These are phyloP conservation scores for Tricholoma sp. DNA, from an alignment of 768 basidiomycete genomes.

Conservation along the genomic window DNA sequence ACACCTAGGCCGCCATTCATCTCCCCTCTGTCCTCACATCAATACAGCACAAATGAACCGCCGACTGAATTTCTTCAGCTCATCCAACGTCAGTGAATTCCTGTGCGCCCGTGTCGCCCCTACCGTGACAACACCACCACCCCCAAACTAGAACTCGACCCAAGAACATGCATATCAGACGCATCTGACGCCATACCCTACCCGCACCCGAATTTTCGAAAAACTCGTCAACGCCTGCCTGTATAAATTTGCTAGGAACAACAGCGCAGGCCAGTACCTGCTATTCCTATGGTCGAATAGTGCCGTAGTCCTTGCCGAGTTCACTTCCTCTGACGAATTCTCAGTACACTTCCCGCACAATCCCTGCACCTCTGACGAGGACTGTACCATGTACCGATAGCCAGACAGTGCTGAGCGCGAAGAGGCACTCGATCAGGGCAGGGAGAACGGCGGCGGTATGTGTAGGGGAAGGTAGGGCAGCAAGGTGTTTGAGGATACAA, in stretches of 20 bases:
- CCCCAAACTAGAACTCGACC: background rate
- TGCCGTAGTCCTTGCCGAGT: slow-evolving; percentile 40
- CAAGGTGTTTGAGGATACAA: slow-evolving; percentile 59
- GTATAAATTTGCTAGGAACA: slow-evolving; percentile 80
- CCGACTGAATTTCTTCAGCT: slow-evolving; percentile 69
- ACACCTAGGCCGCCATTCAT: slow-evolving; percentile 1
- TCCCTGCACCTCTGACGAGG: slow-evolving; percentile 50
- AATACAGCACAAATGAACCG: slow-evolving; percentile 72
- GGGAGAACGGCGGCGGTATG: slow-evolving; percentile 42
- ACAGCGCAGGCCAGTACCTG: slow-evolving; percentile 57
- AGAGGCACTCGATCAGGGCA: slow-evolving; percentile 51
- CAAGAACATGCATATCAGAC: background rate
- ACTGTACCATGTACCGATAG: slow-evolving; percentile 52
- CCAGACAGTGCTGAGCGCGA: slow-evolving; percentile 57
- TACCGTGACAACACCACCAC: background rate
- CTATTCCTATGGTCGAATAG: background rate
- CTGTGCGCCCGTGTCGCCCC: slow-evolving; percentile 25
- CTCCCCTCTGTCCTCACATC: slow-evolving; percentile 33
- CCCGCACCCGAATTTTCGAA: slow-evolving; percentile 42
- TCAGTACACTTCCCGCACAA: slow-evolving; percentile 74
- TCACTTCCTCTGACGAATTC: slow-evolving; percentile 55
- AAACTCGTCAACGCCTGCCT: slow-evolving; percentile 87
- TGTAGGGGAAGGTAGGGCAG: slow-evolving; percentile 43
- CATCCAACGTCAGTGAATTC: slow-evolving; percentile 80
- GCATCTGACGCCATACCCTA: background rate